Evolutionary conservation across 305 asterid species (phyloP), one percentile per base, ranked within the genome.

Genomic region (Solanum hybrid): DNA sequence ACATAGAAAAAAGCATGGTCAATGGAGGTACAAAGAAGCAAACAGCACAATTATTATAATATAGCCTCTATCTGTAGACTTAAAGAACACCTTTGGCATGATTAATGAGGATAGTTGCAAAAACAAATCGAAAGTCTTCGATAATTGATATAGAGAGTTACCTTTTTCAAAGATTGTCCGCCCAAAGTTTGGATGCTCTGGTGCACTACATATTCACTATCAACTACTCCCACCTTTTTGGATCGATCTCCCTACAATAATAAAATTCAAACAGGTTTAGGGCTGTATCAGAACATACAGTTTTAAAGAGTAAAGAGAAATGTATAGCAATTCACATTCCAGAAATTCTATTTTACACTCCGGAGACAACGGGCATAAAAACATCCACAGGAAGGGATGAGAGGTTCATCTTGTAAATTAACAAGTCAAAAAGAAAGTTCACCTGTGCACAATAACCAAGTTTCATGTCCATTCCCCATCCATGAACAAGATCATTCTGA

Each of bases 381-480:
- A 36, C 37, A 82, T 45, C 2, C 40, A 10, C 73, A 17, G 73
- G 73, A 17, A 45, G 5, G 6, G 29, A 27, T 82, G 73, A 82
- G 73, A 40, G 29, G 75, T 84, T 27, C 42, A 17, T 31, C 38
- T 51, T 36, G 80, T 34, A 76, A 36, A 84, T 32, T 36, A 13
- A 51, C 7, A 69, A 87, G 36, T 45, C 60, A 84, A 86, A 81
- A 29, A 89, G 35, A 88, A 8, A 88, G 87, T 31, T 90, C 89
- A 95, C 99, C 98, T 98, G 99, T 81, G 99, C 98, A 90, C 99
- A 98, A 92, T 98, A 98, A 13, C 99, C 99, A 26, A 98, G 98
- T 91, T 96, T 98, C 95, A 98, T 98, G 94, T 98, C 99, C 98
- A 97, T 86, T 89, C 99, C 99, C 99, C 99, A 98, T 90, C 99